These are phyloP conservation scores for Nephelium lappaceum DNA, from an alignment of 345 rosid species.

Conservation along the genomic window DNA sequence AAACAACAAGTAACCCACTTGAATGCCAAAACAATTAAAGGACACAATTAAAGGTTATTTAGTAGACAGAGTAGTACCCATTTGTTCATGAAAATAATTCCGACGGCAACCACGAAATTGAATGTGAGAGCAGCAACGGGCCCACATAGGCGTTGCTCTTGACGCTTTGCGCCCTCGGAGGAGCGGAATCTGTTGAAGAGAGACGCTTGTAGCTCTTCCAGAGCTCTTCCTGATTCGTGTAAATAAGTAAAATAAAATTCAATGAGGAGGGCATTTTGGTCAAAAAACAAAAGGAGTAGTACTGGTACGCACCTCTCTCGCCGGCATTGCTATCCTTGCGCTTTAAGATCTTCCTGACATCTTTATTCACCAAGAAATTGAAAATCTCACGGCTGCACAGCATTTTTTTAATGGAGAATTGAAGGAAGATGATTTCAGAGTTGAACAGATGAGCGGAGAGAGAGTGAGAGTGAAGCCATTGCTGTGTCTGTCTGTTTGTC, in stretches of 20 bases:
- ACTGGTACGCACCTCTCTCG: conserved; percentile 28
- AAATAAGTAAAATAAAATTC: too few species aligned
- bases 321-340: conserved; percentile 57
- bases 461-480: neutral
- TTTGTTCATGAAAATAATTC: conserved; percentile 66
- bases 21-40: neutral
- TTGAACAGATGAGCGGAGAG: neutral
- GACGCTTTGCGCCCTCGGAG: conserved; percentile 33
- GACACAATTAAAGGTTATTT: neutral
- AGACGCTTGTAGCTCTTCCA: conserved; percentile 49
- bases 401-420: conserved; percentile 23
- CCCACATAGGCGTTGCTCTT: conserved; percentile 39
- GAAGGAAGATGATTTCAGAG: neutral
- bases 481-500: neutral
- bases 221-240: conserved; percentile 40
- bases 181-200: conserved; percentile 42
- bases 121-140: conserved; percentile 36
- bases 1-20: conserved; percentile 4
- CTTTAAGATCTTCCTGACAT: conserved; percentile 46
- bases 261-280: too few species aligned
- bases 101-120: conserved; percentile 38
- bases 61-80: conserved; percentile 47
- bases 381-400: conserved; percentile 44
- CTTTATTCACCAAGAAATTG: conserved; percentile 47
- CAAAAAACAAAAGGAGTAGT: too few species aligned